Conservation (phyloP, 2,329 filamentous ascomycete species). For the Rosellinia necatrix region DNA sequence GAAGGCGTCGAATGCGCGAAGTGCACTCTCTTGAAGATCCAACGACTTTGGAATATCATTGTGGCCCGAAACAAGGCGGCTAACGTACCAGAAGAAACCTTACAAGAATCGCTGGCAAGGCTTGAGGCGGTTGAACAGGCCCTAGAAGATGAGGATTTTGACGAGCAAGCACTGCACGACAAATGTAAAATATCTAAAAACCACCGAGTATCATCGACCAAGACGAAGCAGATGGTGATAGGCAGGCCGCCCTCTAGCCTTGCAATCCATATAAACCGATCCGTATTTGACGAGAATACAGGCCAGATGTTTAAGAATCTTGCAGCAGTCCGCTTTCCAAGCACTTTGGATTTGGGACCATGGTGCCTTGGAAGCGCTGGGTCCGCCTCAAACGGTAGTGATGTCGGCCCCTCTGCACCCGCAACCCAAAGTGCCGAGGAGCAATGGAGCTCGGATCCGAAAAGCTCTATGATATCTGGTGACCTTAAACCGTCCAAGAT, state of each 20-base stretch:
- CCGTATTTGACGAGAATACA: conserved; percentile 83
- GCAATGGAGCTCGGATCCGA: conserved; percentile 72
- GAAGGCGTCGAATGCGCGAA: conserved; percentile 89
- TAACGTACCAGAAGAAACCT: conserved; percentile 50
- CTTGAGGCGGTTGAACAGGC: conserved; percentile 71
- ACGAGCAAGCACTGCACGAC: conserved; percentile 66
- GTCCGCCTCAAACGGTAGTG: conserved; percentile 16
- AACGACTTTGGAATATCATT: conserved; percentile 53
- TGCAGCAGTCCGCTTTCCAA: conserved; percentile 77
- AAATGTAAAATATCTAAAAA: conserved; percentile 70
- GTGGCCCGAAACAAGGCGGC: conserved; percentile 46
- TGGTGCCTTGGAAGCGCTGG: conserved; percentile 77
- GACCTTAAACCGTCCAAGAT: conserved; percentile 54
- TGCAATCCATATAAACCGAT: conserved; percentile 87
- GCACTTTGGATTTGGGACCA: conserved; percentile 73
- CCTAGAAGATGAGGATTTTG: conserved; percentile 79
- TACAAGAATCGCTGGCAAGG: conserved; percentile 58
- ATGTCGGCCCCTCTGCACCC: conserved; percentile 31
- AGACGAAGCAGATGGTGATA: conserved; percentile 87
- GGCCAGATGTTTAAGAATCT: conserved; percentile 83
- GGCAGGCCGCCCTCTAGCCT: conserved; percentile 80
- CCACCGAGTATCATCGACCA: conserved; percentile 75
- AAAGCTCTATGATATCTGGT: conserved; percentile 73
- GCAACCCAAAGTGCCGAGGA: conserved; percentile 52
- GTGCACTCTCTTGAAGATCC: conserved; percentile 74